phyloP scores from a whole-genome alignment of 2,329 filamentous ascomycete genomes.

The Cladophialophora bantiana region DNA sequence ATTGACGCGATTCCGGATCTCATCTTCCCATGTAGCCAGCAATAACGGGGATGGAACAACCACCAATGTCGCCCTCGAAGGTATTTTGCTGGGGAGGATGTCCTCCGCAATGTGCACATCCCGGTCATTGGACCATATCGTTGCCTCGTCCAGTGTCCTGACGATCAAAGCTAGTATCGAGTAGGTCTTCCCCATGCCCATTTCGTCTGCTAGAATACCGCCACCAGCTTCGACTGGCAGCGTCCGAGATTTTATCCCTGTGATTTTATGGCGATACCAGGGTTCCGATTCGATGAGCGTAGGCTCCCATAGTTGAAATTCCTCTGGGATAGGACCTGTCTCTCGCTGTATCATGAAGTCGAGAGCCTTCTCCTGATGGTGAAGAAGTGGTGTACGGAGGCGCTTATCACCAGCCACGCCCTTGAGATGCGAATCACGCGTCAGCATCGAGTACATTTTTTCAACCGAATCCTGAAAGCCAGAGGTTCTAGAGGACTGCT shows the following conservation, averaged over 20 bases:
- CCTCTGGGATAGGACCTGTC: slow-evolving; percentile 42
- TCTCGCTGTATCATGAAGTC: slow-evolving; percentile 37
- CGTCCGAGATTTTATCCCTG: slow-evolving; percentile 42
- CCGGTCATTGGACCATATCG: slow-evolving; percentile 46
- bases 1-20: slow-evolving; percentile 5
- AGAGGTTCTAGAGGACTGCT: background rate
- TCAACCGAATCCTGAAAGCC: slow-evolving; percentile 22
- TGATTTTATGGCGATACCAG: slow-evolving; percentile 51
- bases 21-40: slow-evolving; percentile 4
- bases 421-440: slow-evolving; percentile 21
- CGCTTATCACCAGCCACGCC: slow-evolving; percentile 18
- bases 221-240: slow-evolving; percentile 44
- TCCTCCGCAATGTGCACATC: slow-evolving; percentile 11
- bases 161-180: slow-evolving; percentile 60
- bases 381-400: slow-evolving; percentile 13
- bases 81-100: background rate
- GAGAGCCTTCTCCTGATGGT: slow-evolving; percentile 33
- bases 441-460: slow-evolving; percentile 29
- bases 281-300: slow-evolving; percentile 30
- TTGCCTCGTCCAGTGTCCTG: slow-evolving; percentile 49
- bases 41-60: slow-evolving; percentile 49
- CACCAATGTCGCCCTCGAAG: slow-evolving; percentile 53
- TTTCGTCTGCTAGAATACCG: slow-evolving; percentile 66
- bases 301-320: slow-evolving; percentile 43
- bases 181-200: slow-evolving; percentile 67